Evolutionary conservation across 2,329 filamentous ascomycete genomes (phyloP).

Genomic region (Cladosporium sp.): DNA sequence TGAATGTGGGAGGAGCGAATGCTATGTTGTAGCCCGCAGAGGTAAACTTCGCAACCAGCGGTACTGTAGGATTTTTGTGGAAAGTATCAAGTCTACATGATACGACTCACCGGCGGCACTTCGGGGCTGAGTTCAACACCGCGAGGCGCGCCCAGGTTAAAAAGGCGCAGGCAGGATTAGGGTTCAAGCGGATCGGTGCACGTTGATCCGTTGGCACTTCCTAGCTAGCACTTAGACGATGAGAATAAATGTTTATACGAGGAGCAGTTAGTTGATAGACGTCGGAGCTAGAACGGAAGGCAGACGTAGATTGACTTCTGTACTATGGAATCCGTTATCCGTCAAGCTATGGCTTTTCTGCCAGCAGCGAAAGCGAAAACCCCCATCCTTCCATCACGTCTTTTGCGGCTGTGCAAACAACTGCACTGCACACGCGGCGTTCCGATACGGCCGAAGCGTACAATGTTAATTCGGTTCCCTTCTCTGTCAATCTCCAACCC

Average conservation of each 20-base stretch:
- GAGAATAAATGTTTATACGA: background rate
- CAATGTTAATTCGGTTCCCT: background rate
- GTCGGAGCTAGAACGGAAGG: background rate
- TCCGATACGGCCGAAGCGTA: background rate
- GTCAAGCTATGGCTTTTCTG: conserved; percentile 11
- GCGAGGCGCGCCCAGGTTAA: background rate
- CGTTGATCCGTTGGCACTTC: background rate
- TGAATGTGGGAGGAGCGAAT: background rate
- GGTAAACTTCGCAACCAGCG: background rate
- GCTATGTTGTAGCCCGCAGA: background rate
- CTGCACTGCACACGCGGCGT: conserved; percentile 3
- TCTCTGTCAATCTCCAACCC: background rate
- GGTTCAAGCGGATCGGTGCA: background rate
- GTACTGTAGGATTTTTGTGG: conserved; percentile 2
- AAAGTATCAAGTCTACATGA: conserved; percentile 1
- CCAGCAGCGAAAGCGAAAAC: background rate
- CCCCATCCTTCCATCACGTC: conserved; percentile 3
- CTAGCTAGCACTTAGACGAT: background rate
- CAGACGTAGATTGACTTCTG: conserved; percentile 6
- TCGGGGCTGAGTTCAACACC: conserved; percentile 12
- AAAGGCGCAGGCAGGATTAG: conserved; percentile 13
- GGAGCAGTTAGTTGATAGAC: background rate
- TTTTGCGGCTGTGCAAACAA: background rate
- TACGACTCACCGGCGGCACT: background rate
- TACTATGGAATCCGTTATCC: conserved; percentile 14